These are phyloP conservation scores for Fusarium sp. DNA, from an alignment of 2,329 filamentous ascomycete genomes.

Conservation along the genomic window DNA sequence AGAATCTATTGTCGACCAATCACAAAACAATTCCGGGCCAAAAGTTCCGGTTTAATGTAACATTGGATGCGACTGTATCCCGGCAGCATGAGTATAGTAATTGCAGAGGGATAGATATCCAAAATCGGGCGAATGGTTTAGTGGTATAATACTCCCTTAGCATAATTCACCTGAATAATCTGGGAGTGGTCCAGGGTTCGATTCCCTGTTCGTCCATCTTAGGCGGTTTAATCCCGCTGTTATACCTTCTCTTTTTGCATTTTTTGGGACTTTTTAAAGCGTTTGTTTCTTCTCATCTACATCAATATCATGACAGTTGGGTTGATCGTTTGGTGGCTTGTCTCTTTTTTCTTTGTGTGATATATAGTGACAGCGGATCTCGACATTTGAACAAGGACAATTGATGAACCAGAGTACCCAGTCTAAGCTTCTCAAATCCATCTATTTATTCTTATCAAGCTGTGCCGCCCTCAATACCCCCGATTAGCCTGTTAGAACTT, in stretches of 20 bases:
- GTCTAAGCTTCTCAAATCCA: too few species aligned
- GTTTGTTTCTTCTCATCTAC: too few species aligned
- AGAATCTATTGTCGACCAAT: constrained; percentile 3
- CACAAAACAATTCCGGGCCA: constrained; percentile 7
- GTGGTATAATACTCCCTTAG: constrained; percentile 42
- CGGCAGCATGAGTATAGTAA: accelerated
- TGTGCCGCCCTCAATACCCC: too few species aligned
- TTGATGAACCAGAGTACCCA: too few species aligned
- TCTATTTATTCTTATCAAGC: too few species aligned
- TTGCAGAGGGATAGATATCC: accelerated
- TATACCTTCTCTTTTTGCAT: not conserved
- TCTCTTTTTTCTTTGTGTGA: too few species aligned
- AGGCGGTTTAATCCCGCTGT: constrained; percentile 10
- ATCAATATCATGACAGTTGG: too few species aligned
- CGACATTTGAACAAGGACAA: too few species aligned
- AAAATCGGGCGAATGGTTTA: constrained; percentile 32
- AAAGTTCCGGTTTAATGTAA: constrained; percentile 13
- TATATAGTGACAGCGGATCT: too few species aligned
- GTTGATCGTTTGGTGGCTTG: too few species aligned
- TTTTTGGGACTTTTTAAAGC: too few species aligned
- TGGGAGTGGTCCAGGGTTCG: constrained; percentile 42
- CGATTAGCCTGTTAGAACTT: too few species aligned
- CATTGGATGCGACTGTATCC: accelerated
- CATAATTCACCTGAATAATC: constrained; percentile 6
- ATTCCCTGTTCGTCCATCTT: constrained; percentile 38